phyloP scores from a whole-genome alignment of 169 alveolate genomes.

The Ichthyophthirius multifiliis region DNA sequence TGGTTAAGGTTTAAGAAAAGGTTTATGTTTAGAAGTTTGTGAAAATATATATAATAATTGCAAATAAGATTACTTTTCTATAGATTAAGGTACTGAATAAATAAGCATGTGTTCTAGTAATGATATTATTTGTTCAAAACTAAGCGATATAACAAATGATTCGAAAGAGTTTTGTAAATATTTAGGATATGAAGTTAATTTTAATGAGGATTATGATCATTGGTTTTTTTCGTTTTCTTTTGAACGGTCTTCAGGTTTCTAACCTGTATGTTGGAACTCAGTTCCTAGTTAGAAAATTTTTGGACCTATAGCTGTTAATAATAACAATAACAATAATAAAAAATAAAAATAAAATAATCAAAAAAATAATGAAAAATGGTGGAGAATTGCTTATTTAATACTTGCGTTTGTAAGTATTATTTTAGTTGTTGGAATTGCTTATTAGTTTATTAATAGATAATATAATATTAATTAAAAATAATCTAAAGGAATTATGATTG shows the following conservation, averaged over 20 bases:
- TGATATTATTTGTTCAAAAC: not conserved
- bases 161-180: not conserved
- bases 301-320: too few relatives aligned
- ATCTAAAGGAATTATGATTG: too few relatives aligned
- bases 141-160: not conserved
- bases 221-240: not conserved
- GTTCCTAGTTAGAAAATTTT: not conserved
- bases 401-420: too few relatives aligned
- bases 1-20: not conserved
- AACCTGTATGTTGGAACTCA: constrained; percentile 1
- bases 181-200: not conserved
- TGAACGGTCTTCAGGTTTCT: not conserved
- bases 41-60: not conserved
- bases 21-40: not conserved
- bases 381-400: too few relatives aligned
- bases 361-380: too few relatives aligned
- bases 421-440: too few relatives aligned
- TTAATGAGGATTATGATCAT: not conserved
- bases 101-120: not conserved
- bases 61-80: not conserved
- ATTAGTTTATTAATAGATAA: too few relatives aligned
- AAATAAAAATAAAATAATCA: too few relatives aligned
- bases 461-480: too few relatives aligned
- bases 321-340: too few relatives aligned
- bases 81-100: not conserved